These are phyloP conservation scores for Phytophthora fragariae DNA, from an alignment of 352 stramenopile species.

Conservation along the genomic window DNA sequence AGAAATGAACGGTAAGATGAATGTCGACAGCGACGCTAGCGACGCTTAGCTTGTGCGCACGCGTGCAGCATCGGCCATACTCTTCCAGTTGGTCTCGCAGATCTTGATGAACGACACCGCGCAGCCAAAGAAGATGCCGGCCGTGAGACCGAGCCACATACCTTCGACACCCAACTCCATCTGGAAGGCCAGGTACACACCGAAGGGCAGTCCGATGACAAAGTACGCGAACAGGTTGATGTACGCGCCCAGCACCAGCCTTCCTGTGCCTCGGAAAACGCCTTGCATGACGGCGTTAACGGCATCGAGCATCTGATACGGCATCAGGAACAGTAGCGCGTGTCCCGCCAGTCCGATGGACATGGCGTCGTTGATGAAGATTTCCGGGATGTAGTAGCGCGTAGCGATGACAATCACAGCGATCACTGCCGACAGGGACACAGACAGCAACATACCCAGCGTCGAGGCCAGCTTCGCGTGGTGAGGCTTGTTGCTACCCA, in stretches of 20 bases:
- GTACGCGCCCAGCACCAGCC: conserved; percentile 57
- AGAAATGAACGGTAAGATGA: conserved; percentile 6
- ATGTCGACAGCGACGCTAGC: background rate
- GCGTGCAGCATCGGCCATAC: conserved; percentile 63
- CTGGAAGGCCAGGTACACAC: conserved; percentile 67
- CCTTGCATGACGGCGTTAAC: conserved; percentile 83
- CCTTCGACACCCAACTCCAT: conserved; percentile 70
- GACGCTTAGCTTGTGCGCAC: conserved; percentile 53
- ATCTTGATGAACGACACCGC: conserved; percentile 71
- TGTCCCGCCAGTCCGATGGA: conserved; percentile 51
- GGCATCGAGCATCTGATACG: conserved; percentile 74
- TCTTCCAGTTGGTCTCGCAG: conserved; percentile 61
- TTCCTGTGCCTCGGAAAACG: conserved; percentile 71
- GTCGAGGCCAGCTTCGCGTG: conserved; percentile 85
- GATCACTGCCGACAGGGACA: conserved; percentile 52
- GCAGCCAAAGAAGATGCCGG: conserved; percentile 63
- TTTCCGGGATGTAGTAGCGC: conserved; percentile 54
- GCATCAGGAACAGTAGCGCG: conserved; percentile 69
- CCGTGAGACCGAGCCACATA: conserved; percentile 74
- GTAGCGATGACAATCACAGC: conserved; percentile 53
- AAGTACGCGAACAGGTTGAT: conserved; percentile 82
- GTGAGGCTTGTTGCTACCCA: conserved; percentile 80
- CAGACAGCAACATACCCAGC: conserved; percentile 69
- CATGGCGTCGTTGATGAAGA: conserved; percentile 82
- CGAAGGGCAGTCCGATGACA: conserved; percentile 70